Base-by-base conservation (phyloP, 2,329 filamentous ascomycete species). In the Scorias spongiosa region DNA sequence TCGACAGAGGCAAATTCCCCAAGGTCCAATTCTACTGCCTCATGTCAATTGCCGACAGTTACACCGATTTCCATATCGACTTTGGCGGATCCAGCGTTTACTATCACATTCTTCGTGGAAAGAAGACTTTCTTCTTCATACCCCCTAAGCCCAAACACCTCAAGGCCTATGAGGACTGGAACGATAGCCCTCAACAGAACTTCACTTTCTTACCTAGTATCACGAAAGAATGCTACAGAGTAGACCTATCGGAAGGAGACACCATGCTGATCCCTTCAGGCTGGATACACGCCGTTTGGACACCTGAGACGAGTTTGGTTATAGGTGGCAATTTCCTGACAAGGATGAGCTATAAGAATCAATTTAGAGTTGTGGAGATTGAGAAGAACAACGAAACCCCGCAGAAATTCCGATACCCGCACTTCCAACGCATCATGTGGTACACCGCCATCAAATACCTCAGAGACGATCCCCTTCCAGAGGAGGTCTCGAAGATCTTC, bases 201-300 rank as follows among this genome's bases (percentile, higher is more conserved):
- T 75, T 71, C 48, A 80, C 76, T 10, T 82, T 78, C 58, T 67
- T 81, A 29, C 75, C 74, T 4, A 70, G 75, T 46, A 70, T 78
- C 50, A 77, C 76, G 14, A 78, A 78, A 48, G 77, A 81, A 51
- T 81, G 77, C 57, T 80, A 77, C 53, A 68, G 78, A 40, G 76
- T 81, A 38, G 77, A 81, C 55, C 66, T 82, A 4, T 71, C 69
- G 41, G 75, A 76, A 48, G 78, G 78, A 29, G 78, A 82, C 54
- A 82, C 78, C 2, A 81, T 81, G 73, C 64, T 82, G 38, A 82
- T 82, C 49, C 78, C 78, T 4, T 80, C 78, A 29, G 78, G 78
- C 15, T 82, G 78, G 78, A 82, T 82, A 42, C 78, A 82, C 54
- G 78, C 78, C 18, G 78, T 82, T 7, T 81, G 79, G 75, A 82